These are phyloP conservation scores for Bidens hawaiensis DNA, from an alignment of 140 eudicot genomes.

Conservation along the genomic window DNA sequence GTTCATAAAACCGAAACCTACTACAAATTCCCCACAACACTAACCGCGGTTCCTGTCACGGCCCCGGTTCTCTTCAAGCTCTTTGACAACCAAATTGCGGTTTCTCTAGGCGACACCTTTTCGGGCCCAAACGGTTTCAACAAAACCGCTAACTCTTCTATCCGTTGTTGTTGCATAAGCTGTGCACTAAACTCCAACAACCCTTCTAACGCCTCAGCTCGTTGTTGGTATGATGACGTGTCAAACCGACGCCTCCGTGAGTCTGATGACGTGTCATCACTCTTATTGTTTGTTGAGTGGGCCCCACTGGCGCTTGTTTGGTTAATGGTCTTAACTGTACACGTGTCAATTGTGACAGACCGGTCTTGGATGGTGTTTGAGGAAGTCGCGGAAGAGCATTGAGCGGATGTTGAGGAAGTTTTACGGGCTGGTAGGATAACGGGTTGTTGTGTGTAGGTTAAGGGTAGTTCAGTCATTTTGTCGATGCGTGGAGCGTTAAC, in stretches of 20 bases:
- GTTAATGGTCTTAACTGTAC: slow-evolving; percentile 52
- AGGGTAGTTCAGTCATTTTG: slow-evolving; percentile 70
- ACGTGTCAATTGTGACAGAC: slow-evolving; percentile 78
- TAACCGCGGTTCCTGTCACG: slow-evolving; percentile 15
- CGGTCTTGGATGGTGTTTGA: slow-evolving; percentile 34
- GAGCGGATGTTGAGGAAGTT: slow-evolving; percentile 57
- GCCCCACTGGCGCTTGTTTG: slow-evolving; percentile 24
- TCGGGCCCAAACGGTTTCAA: slow-evolving; percentile 92
- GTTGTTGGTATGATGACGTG: slow-evolving; percentile 78
- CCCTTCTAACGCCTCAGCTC: slow-evolving; percentile 98
- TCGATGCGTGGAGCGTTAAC: slow-evolving; percentile 86
- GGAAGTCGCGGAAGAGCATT: slow-evolving; percentile 47
- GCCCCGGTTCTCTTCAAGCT: slow-evolving; percentile 66
- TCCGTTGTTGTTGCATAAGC: slow-evolving; percentile 78
- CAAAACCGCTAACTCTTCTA: slow-evolving; percentile 75
- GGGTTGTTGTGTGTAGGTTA: slow-evolving; percentile 42
- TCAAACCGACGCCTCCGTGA: slow-evolving; percentile 54
- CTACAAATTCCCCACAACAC: slow-evolving; percentile 24
- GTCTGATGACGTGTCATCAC: slow-evolving; percentile 46
- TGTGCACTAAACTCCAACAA: slow-evolving; percentile 92
- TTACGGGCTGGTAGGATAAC: slow-evolving; percentile 29
- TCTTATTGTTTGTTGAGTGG: slow-evolving; percentile 25
- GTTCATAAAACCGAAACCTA: background rate
- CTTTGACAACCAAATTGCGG: slow-evolving; percentile 95
- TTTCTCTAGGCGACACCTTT: slow-evolving; percentile 91